Evolutionary conservation across 148 eudicot genomes (phyloP), one percentile per base, ranked within the genome.

Genomic region (Bassia scoparia): DNA sequence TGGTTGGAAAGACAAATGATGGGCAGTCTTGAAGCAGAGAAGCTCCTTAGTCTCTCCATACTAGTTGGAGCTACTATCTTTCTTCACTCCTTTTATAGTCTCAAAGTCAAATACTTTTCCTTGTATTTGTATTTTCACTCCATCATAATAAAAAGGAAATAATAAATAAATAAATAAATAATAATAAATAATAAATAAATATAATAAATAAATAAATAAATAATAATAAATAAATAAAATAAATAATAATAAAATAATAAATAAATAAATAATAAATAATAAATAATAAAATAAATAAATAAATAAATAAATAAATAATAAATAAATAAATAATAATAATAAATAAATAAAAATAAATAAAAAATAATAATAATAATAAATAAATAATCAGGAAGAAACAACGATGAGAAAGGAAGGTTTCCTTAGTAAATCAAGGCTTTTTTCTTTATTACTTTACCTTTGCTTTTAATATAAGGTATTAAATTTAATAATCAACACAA

Each of bases 11-110:
- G 49, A 79, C 23, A 52, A 62, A 16, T 53, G 81, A 78, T 16
- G 81, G 44, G 77, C 49, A 44, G 77, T 61, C 16, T 79, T 79
- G 81, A 74, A 68, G 81, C 70, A 79, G 46, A 74, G 73, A 64
- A 29, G 66, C 62, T 64, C 29, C 70, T 79, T 69, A 79, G 66
- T 60, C 64, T 79, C 64, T 79, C 77, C 81, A 79, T 73, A 24
- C 43, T 23, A 23, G 27, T 49, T 53, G 7, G 7, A 54, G 50
- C 54, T 29, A 44, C 55, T 60, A 70, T 50, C 58, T 64, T 55
- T 44, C 59, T 71, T 44, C 66, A 43, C 66, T 65, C 59, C 65
- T 71, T 77, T 49, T 77, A 77, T 71, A 54, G 43, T 52, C 18
- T 64, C 70, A 77, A 77, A 78, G 76, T 72, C 76, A 78, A 78